phyloP scores from a whole-genome alignment of 2,329 filamentous ascomycete genomes.

The Trichoderma sp. region DNA sequence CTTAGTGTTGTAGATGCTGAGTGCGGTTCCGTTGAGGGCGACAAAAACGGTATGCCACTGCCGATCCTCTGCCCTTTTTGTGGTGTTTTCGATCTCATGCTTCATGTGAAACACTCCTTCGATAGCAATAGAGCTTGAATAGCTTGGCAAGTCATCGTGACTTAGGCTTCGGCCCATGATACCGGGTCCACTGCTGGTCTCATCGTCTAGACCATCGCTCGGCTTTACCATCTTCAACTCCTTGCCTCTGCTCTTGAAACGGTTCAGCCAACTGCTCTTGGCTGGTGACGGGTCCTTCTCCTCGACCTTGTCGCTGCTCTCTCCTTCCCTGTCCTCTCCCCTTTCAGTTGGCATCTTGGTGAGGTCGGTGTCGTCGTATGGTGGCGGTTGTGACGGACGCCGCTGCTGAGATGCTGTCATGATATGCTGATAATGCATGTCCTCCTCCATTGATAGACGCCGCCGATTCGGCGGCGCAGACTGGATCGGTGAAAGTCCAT shows the following conservation, averaged over 20 bases:
- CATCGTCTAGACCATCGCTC: neutral
- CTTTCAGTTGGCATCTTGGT: constrained; percentile 32
- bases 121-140: constrained; percentile 59
- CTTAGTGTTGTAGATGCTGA: constrained; percentile 68
- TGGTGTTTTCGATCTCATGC: constrained; percentile 68
- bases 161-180: neutral
- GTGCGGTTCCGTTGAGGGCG: constrained; percentile 68
- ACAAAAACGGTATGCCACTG: constrained; percentile 68
- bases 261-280: constrained; percentile 19
- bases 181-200: neutral
- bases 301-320: constrained; percentile 4
- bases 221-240: constrained; percentile 9
- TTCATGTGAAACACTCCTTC: constrained; percentile 65
- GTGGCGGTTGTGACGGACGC: constrained; percentile 53
- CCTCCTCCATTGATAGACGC: constrained; percentile 60
- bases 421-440: constrained; percentile 56
- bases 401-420: constrained; percentile 49
- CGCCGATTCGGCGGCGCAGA: constrained; percentile 46
- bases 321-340: constrained; percentile 30
- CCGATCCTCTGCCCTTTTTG: constrained; percentile 63
- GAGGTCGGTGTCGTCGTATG: constrained; percentile 44
- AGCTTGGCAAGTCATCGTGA: constrained; percentile 51
- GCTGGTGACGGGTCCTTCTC: neutral
- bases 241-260: constrained; percentile 28
- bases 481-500: constrained; percentile 41